phyloP scores from a whole-genome alignment of 495 filamentous ascomycete genomes.

The Tuber melanosporum region DNA sequence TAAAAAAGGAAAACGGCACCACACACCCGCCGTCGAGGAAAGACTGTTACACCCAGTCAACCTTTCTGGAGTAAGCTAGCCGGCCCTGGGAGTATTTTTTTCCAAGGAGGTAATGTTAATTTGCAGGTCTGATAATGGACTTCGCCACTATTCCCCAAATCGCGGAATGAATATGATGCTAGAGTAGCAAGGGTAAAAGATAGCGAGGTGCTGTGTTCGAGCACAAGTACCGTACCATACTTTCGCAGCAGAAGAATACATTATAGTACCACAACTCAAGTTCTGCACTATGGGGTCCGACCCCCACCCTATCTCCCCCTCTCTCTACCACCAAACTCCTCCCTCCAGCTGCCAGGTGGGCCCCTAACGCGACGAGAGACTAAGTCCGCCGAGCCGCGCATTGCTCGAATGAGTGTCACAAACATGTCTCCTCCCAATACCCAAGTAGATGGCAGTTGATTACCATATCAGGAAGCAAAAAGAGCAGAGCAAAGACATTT shows the following conservation, averaged over 20 bases:
- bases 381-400: background rate
- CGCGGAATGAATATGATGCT: background rate
- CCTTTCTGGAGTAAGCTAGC: background rate
- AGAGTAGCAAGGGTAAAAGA: background rate
- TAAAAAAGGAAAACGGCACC: constrained; percentile 9
- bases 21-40: background rate
- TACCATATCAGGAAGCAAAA: background rate
- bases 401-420: background rate
- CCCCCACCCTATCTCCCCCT: background rate
- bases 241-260: background rate
- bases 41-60: background rate
- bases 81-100: background rate
- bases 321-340: background rate
- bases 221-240: background rate
- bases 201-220: background rate
- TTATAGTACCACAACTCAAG: background rate
- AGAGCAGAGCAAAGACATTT: background rate
- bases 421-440: background rate
- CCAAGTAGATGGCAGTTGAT: background rate
- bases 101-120: background rate
- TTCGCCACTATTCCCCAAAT: background rate
- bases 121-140: background rate
- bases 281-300: background rate
- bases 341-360: background rate
- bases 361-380: background rate